Base-by-base conservation (phyloP, 2,329 filamentous ascomycete genomes). In the Pseudomassariella vexata region DNA sequence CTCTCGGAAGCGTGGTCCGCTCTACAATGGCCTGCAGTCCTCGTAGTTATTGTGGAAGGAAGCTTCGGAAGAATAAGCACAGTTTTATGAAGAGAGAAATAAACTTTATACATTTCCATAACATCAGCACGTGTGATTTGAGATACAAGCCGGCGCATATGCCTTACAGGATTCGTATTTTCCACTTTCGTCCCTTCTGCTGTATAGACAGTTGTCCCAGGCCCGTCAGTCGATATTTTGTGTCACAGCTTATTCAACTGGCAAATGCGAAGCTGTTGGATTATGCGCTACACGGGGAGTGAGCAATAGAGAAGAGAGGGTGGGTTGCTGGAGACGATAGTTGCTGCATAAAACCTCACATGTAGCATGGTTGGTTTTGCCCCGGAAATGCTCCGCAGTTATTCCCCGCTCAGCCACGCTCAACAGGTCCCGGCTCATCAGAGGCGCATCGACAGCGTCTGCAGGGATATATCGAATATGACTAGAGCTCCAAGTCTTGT, bases 61-160 rank as follows among this genome's bases (percentile, higher is more conserved):
- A n/a, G n/a, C n/a, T n/a, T n/a, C n/a, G n/a, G n/a, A n/a, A n/a
- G n/a, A n/a, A 24, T 9, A 24, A n/a, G 23, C 23, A 14, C 11
- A 24, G 23, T 14, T 24, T 11, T 24, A 24, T 24, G 23, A 24
- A 24, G 23, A 24, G 15, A 24, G 23, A 24, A 24, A 24, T 24
- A 24, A 24, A 9, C 23, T 24, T 24, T 24, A 24, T 14, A 9
- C 23, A 24, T 24, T 24, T 24, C 15, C n/a, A 9, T 24, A 14
- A 11, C 15, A 24, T 24, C 23, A 24, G 23, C n/a, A 32, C 37
- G 12, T 27, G 12, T 16, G 19, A 27, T 27, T 16, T 27, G 7
- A n/a, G 19, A 27, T 27, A 27, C 12, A 27, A 14, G 24, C n/a
- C 4, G 24, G 24, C 24, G 24, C 24, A 9, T 16, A 17, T 27